phyloP scores from a whole-genome alignment of 352 stramenopile genomes.

The Globisporangium lucens region DNA sequence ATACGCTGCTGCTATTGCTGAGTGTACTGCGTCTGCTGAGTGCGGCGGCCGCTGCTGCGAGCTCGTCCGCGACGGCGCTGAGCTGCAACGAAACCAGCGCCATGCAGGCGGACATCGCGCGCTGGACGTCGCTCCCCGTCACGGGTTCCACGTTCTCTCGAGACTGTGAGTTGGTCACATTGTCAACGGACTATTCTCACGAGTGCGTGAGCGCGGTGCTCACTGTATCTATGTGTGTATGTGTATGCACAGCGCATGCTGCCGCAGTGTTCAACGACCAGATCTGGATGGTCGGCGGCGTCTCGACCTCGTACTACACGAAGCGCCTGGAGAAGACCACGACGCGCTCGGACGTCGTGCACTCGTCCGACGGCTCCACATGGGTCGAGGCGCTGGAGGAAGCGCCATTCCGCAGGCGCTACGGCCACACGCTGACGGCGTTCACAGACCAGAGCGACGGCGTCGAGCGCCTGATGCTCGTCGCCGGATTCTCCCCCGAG shows the following conservation, averaged over 20 bases:
- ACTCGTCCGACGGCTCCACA: slow-evolving; percentile 44
- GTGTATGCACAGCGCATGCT: slow-evolving; percentile 45
- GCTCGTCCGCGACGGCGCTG: slow-evolving; percentile 20
- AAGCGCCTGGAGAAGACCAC: slow-evolving; percentile 68
- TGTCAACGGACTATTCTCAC: not conserved
- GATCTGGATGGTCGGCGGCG: slow-evolving; percentile 72
- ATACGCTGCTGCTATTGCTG: not conserved
- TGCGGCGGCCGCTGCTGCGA: not conserved
- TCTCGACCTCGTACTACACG: slow-evolving; percentile 76
- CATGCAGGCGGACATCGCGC: slow-evolving; percentile 37
- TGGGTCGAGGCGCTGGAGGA: slow-evolving; percentile 74
- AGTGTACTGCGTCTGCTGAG: not conserved
- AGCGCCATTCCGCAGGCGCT: slow-evolving; percentile 67
- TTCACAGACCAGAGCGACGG: slow-evolving; percentile 55
- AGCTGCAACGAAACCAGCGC: slow-evolving; percentile 49
- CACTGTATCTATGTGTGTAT: not conserved
- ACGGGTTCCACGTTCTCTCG: slow-evolving; percentile 51
- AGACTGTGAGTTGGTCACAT: slow-evolving; percentile 42
- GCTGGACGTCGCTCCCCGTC: slow-evolving; percentile 48
- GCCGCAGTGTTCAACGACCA: slow-evolving; percentile 50
- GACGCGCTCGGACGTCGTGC: slow-evolving; percentile 62
- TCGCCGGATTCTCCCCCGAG: slow-evolving; percentile 75
- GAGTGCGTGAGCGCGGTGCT: no score
- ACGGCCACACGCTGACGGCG: slow-evolving; percentile 61
- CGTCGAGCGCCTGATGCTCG: slow-evolving; percentile 49